These are phyloP conservation scores for Parafenestella ontariensis DNA, from an alignment of 2,329 filamentous ascomycete genomes.

Conservation along the genomic window DNA sequence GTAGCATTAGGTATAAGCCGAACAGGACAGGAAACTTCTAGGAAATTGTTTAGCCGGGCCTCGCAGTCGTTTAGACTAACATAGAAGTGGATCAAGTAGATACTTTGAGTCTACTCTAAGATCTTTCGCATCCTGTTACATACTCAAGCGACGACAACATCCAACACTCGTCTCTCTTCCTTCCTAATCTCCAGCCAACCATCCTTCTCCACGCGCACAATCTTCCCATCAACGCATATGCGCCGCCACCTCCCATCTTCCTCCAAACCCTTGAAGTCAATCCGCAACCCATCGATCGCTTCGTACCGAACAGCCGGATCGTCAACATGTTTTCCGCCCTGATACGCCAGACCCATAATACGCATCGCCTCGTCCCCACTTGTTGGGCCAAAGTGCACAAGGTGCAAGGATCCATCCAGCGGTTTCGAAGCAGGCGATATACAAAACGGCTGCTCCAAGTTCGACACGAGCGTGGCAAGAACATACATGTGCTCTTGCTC, in stretches of 20 bases:
- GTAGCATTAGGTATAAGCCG: too few relatives aligned
- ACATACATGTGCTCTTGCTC: conserved; percentile 73
- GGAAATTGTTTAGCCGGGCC: too few relatives aligned
- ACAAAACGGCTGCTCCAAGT: conserved; percentile 80
- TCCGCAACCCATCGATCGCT: conserved; percentile 69
- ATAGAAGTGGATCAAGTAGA: too few relatives aligned
- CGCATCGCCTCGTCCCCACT: conserved; percentile 73
- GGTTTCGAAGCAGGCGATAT: conserved; percentile 78
- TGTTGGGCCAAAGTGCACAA: conserved; percentile 78
- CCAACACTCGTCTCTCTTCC: conserved; percentile 52
- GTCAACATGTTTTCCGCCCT: conserved; percentile 64
- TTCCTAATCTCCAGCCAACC: conserved; percentile 74
- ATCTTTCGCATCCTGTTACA: too few relatives aligned
- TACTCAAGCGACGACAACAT: conserved; percentile 34
- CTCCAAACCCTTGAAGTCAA: conserved; percentile 67
- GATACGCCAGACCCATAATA: conserved; percentile 72
- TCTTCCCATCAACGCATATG: conserved; percentile 90
- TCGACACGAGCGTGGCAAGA: conserved; percentile 77
- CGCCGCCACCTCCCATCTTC: conserved; percentile 78
- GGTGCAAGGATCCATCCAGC: conserved; percentile 71
- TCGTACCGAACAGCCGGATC: conserved; percentile 70
- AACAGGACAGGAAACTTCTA: too few relatives aligned
- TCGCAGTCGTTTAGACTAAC: too few relatives aligned
- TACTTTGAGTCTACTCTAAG: too few relatives aligned
- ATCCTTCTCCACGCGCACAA: conserved; percentile 73